Conservation (phyloP, 257 asterid genomes). For the Fraxinus anomala region DNA sequence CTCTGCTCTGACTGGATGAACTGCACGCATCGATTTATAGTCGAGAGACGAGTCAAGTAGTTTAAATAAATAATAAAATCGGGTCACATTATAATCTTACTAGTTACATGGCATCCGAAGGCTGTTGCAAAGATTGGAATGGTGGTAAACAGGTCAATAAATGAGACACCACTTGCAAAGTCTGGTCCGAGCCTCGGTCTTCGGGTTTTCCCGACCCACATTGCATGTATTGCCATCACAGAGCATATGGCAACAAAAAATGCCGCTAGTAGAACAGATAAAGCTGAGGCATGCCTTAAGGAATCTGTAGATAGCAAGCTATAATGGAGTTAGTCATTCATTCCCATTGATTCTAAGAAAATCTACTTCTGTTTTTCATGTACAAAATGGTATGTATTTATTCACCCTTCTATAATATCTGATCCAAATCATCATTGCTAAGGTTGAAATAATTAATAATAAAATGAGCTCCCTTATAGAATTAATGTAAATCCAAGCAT, state of each 20-base stretch:
- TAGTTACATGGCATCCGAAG: slow-evolving; percentile 91
- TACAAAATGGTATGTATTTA: background rate
- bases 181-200: slow-evolving; percentile 72
- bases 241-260: slow-evolving; percentile 80
- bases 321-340: slow-evolving; percentile 38
- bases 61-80: no score
- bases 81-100: slow-evolving; percentile 36
- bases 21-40: slow-evolving; percentile 42
- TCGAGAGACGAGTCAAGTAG: background rate
- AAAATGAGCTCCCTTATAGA: background rate
- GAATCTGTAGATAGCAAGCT: slow-evolving; percentile 66
- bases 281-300: slow-evolving; percentile 81
- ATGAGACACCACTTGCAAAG: slow-evolving; percentile 55
- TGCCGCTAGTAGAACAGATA: slow-evolving; percentile 81
- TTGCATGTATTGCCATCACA: slow-evolving; percentile 73
- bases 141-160: slow-evolving; percentile 73
- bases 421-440: background rate
- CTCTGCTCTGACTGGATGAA: slow-evolving; percentile 98
- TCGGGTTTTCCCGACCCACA: slow-evolving; percentile 70
- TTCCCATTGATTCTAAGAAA: background rate
- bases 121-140: slow-evolving; percentile 92
- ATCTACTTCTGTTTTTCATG: background rate
- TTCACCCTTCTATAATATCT: no score
- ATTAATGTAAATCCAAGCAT: background rate
- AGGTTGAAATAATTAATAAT: background rate